These are phyloP conservation scores for Cladophialophora chaetospira DNA, from an alignment of 2,329 filamentous ascomycete species.

Conservation along the genomic window DNA sequence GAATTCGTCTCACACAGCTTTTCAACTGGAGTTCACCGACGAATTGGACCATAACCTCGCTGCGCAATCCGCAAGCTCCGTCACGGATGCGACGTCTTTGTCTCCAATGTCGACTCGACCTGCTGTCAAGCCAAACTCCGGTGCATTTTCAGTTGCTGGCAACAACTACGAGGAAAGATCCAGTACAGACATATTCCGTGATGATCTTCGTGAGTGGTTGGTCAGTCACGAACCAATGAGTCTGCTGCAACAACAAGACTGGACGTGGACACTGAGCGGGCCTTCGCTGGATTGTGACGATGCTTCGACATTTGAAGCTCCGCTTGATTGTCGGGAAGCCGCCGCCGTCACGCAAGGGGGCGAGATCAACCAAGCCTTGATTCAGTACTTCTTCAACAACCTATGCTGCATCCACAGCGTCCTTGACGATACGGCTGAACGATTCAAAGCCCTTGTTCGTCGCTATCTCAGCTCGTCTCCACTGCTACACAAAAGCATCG, in stretches of 20 bases:
- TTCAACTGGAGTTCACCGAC: conserved; percentile 3
- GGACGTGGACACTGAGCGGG: conserved; percentile 17
- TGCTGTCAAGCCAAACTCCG: neutral
- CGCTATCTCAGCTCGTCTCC: conserved; percentile 19
- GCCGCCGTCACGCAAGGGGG: conserved; percentile 6
- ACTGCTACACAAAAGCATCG: conserved; percentile 20
- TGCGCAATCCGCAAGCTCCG: conserved; percentile 5
- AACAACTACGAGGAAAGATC: conserved; percentile 15
- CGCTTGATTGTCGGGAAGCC: conserved; percentile 10
- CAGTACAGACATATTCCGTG: conserved; percentile 16
- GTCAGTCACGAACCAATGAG: conserved; percentile 19
- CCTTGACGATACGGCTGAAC: conserved; percentile 20
- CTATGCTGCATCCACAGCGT: conserved; percentile 20
- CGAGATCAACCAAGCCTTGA: conserved; percentile 22
- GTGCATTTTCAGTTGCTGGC: conserved; percentile 2
- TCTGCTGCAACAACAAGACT: conserved; percentile 23
- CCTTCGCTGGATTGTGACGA: conserved; percentile 11
- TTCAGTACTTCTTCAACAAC: conserved; percentile 21
- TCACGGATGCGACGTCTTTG: conserved; percentile 10
- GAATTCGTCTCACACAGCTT: conserved; percentile 5
- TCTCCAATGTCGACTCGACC: conserved; percentile 8
- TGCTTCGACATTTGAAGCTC: conserved; percentile 2
- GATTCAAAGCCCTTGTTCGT: conserved; percentile 20
- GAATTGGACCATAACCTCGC: conserved; percentile 4
- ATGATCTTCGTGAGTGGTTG: conserved; percentile 23